A percentile compares a stretch with the other conserved stretches of the same genome.
Conservation (phyloP, 2,329 filamentous ascomycete species). For the Venturia oleaginea region DNA sequence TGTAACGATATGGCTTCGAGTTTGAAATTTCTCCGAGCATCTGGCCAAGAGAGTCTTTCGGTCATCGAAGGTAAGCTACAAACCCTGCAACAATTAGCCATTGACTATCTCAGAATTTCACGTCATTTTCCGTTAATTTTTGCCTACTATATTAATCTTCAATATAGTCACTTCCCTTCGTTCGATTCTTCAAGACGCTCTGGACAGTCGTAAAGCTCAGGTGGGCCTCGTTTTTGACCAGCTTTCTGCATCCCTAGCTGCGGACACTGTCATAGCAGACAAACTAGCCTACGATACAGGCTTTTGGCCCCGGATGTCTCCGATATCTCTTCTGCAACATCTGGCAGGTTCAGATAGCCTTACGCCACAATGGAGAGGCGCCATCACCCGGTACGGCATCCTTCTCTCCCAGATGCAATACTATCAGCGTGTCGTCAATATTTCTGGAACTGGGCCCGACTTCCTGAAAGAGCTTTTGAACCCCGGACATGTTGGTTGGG, state of each 20-base stretch:
- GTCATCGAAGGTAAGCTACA: neutral
- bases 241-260: neutral
- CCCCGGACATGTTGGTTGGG: conserved; percentile 44
- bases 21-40: neutral
- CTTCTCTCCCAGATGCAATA: neutral
- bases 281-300: conserved; percentile 18
- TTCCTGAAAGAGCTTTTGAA: conserved; percentile 34
- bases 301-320: conserved; percentile 38
- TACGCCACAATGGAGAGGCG: neutral
- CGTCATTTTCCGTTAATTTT: too few relatives aligned
- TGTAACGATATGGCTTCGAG: neutral
- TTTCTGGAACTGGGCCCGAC: conserved; percentile 21
- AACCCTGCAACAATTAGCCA: too few relatives aligned
- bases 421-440: conserved; percentile 11
- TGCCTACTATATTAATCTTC: too few relatives aligned
- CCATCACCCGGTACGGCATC: neutral
- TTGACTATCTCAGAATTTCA: too few relatives aligned
- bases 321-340: conserved; percentile 35
- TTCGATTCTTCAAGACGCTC: neutral
- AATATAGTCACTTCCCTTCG: neutral
- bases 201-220: neutral
- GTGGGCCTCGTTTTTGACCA: neutral
- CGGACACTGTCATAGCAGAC: neutral
- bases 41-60: neutral
- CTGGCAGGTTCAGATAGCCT: conserved; percentile 22